These are phyloP conservation scores for Phytophthora aleatoria DNA, from an alignment of 352 stramenopile genomes.

Conservation along the genomic window DNA sequence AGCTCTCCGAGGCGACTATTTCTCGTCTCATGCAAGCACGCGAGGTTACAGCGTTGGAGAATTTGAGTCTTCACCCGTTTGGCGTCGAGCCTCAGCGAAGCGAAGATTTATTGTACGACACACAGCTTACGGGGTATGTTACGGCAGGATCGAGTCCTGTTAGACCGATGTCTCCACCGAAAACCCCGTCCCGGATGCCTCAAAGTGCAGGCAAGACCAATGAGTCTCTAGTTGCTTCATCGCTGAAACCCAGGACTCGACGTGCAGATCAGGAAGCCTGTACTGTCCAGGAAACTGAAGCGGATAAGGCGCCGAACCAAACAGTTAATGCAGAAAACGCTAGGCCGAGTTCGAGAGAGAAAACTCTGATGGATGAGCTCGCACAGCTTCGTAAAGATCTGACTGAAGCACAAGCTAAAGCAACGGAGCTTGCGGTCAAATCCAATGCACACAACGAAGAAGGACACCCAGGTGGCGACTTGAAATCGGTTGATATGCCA, in stretches of 20 bases:
- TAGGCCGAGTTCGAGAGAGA: constrained; percentile 34
- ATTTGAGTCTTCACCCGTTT: constrained; percentile 46
- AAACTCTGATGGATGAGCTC: constrained; percentile 38
- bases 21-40: constrained; percentile 65
- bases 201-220: constrained; percentile 3
- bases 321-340: constrained; percentile 1
- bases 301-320: no score
- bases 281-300: constrained; percentile 2
- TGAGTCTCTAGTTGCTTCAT: constrained; percentile 8
- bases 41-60: constrained; percentile 49
- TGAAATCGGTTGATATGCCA: constrained; percentile 1
- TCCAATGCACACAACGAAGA: not conserved
- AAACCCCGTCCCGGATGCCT: constrained; percentile 5
- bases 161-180: constrained; percentile 8
- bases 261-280: constrained; percentile 22
- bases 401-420: constrained; percentile 27
- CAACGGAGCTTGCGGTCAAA: not conserved
- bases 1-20: constrained; percentile 64
- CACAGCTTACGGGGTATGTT: constrained; percentile 7
- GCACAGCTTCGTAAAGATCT: constrained; percentile 39
- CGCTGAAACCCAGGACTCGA: constrained; percentile 12
- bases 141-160: constrained; percentile 10
- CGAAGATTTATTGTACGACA: constrained; percentile 21
- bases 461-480: not conserved
- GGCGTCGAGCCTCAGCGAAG: constrained; percentile 11